Evolutionary conservation across 148 eudicot species (phyloP).

Genomic region (Hydrangea macrophylla): DNA sequence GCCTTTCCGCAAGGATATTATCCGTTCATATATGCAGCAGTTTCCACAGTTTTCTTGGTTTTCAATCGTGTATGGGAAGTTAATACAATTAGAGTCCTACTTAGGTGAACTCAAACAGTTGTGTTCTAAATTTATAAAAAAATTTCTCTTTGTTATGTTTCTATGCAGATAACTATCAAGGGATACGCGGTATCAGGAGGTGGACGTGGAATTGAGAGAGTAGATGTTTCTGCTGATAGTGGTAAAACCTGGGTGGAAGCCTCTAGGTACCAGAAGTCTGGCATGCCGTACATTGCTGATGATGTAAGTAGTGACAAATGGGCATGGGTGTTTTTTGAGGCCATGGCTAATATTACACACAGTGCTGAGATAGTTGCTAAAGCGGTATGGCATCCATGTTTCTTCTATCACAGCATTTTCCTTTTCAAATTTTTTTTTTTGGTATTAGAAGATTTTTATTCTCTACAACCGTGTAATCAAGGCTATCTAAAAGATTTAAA

Average conservation of each 20-base stretch:
- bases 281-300: slow-evolving; percentile 65
- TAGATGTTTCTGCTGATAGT: slow-evolving; percentile 83
- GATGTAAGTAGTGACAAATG: slow-evolving; percentile 70
- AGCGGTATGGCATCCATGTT: slow-evolving; percentile 53
- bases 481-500: neutral
- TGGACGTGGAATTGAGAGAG: slow-evolving; percentile 93
- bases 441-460: neutral
- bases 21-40: too few relatives aligned
- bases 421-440: neutral
- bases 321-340: slow-evolving; percentile 96
- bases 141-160: neutral
- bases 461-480: neutral
- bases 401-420: neutral
- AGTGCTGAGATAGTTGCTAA: slow-evolving; percentile 82
- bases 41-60: too few relatives aligned
- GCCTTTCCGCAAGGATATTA: too few relatives aligned
- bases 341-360: slow-evolving; percentile 44
- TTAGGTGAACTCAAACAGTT: neutral
- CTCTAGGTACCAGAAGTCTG: slow-evolving; percentile 69
- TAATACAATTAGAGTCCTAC: too few relatives aligned
- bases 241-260: slow-evolving; percentile 96
- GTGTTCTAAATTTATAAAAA: neutral
- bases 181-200: slow-evolving; percentile 96
- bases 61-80: too few relatives aligned
- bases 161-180: slow-evolving; percentile 61